A percentile compares a stretch with the other conserved stretches of the same genome.
phyloP scores from a whole-genome alignment of 371 early-diverging fungal genomes.

The Thermomucor indicae-seudaticae region DNA sequence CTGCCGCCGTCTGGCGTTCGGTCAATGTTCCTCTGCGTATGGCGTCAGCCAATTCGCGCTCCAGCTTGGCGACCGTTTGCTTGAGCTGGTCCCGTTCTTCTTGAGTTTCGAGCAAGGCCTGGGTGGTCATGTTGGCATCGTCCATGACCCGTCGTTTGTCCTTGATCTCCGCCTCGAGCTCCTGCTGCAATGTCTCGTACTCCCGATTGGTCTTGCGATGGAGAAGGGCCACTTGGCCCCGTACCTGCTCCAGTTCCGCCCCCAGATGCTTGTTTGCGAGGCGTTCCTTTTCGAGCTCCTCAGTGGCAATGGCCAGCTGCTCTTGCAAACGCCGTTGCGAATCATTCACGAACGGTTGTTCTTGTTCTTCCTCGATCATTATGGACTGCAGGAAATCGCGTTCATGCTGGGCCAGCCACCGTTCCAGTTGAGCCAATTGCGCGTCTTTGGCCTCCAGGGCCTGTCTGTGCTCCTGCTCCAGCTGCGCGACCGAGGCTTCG shows the following conservation, averaged over 20 bases:
- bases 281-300: slow-evolving; percentile 36
- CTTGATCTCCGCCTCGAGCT: slow-evolving; percentile 21
- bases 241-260: slow-evolving; percentile 25
- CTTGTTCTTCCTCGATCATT: too few relatives aligned
- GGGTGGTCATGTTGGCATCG: slow-evolving; percentile 19
- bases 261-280: slow-evolving; percentile 18
- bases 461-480: slow-evolving; percentile 12
- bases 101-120: slow-evolving; percentile 19
- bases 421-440: slow-evolving; percentile 5
- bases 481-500: slow-evolving; percentile 15
- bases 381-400: too few relatives aligned
- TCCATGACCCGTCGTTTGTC: slow-evolving; percentile 31
- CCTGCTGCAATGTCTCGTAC: slow-evolving; percentile 13
- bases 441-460: slow-evolving; percentile 11
- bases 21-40: slow-evolving; percentile 4
- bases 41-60: slow-evolving; percentile 25
- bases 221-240: slow-evolving; percentile 26
- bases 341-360: slow-evolving; percentile 4
- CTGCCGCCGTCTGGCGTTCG: neutral
- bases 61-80: slow-evolving; percentile 23
- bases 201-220: slow-evolving; percentile 16
- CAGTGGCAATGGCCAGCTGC: slow-evolving; percentile 36
- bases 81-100: slow-evolving; percentile 32
- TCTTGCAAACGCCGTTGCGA: slow-evolving; percentile 33
- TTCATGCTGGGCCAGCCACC: neutral